Evolutionary conservation across 495 filamentous ascomycete species (phyloP), one percentile per base, ranked within the genome.

Genomic region (Terfezia boudieri): DNA sequence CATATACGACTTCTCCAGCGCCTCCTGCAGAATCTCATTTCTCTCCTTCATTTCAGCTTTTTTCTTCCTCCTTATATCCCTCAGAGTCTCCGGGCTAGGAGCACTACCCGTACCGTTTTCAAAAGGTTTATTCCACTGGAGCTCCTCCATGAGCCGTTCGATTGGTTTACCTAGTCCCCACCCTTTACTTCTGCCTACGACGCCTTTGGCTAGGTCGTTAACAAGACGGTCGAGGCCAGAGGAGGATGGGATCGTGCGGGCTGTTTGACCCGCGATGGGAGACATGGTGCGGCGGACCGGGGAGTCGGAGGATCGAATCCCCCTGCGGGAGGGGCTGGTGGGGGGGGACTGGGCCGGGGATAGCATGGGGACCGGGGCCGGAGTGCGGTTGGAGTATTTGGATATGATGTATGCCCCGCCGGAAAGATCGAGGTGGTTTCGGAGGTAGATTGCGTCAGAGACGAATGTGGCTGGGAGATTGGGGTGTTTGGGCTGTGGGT

Each of bases 371-470:
- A 56, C 26, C 37, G 61, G 36, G 8, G 72, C 66, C 0, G 83
- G 83, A 12, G 74, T 63, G 52, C 73, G 82, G 4, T 79, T 80
- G 2, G 84, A 86, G 66, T 95, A 92, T 57, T 92, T 92, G 11
- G 72, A 71, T 52, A 96, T 85, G 38, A 98, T 71, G 43, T 79
- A 73, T 37, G 71, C 71, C 16, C 85, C 87, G 54, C 86, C 80
- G 36, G 79, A 72, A 12, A 76, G 66, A 36, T 78, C 77, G n/a
- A 84, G 75, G 60, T 94, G 84, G 37, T 81, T 73, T 51, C 79
- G 74, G 16, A 98, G 71, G 61, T 86, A 92, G 8, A 94, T 65
- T n/a, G 85, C 90, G 68, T 98, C 90, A 48, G 82, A 73, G 22
- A 94, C 80, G 58, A 95, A 85, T 2, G 79, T 84, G 59, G 80